These are phyloP conservation scores for Fomitopsis betulina DNA, from an alignment of 1,284 basidiomycete species.

Conservation along the genomic window DNA sequence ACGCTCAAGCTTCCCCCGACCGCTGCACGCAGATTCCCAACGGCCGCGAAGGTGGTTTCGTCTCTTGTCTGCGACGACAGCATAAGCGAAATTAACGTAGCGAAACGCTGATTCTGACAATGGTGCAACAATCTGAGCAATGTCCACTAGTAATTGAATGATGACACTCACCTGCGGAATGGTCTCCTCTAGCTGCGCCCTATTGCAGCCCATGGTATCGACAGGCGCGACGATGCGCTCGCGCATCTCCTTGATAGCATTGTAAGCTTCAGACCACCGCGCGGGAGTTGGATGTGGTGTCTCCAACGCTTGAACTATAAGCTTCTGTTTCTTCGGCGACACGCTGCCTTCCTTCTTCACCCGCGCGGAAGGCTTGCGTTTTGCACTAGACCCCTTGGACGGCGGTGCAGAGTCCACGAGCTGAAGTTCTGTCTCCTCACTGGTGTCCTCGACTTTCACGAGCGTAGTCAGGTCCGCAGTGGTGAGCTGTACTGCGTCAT, in stretches of 20 bases:
- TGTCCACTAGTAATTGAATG: background rate
- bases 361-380: conserved; percentile 3
- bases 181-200: conserved; percentile 55
- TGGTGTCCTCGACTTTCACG: background rate
- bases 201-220: conserved; percentile 88
- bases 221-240: conserved; percentile 75
- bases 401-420: background rate
- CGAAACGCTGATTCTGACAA: conserved; percentile 71
- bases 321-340: conserved; percentile 40
- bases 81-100: conserved; percentile 91
- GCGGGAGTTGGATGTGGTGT: conserved; percentile 73
- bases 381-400: conserved; percentile 4
- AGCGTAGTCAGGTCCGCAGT: too few species aligned
- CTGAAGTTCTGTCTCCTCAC: background rate
- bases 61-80: conserved; percentile 95
- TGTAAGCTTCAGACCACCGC: conserved; percentile 74
- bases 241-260: conserved; percentile 77
- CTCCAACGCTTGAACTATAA: conserved; percentile 51
- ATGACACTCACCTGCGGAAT: conserved; percentile 56
- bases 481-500: background rate
- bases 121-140: background rate
- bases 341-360: conserved; percentile 1
- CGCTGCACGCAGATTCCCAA: conserved; percentile 68
- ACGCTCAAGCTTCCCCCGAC: conserved; percentile 79
- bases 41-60: conserved; percentile 83